Conservation (phyloP, 1,139 yeast genomes). For the Ashbya aceris region DNA sequence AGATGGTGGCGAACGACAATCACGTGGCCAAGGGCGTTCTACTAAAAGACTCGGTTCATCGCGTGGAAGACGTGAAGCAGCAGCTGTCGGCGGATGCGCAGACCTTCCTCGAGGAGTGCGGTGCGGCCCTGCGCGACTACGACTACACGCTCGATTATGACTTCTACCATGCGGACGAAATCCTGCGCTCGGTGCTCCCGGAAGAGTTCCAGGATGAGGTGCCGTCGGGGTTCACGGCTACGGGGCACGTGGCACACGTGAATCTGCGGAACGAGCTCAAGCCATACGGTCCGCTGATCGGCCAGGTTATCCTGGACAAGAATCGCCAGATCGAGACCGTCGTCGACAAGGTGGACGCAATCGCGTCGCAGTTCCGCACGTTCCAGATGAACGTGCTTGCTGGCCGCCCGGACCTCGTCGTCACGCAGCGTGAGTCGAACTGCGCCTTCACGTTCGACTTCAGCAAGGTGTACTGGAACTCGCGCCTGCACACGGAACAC, state of each 20-base stretch:
- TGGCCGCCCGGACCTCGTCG: constrained; percentile 57
- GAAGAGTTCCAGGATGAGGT: constrained; percentile 57
- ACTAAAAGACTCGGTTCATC: constrained; percentile 43
- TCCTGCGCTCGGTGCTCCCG: constrained; percentile 69
- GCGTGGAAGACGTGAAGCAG: constrained; percentile 32
- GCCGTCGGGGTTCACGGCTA: constrained; percentile 87
- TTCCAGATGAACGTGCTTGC: constrained; percentile 92
- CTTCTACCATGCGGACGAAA: constrained; percentile 86
- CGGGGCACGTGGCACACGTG: constrained; percentile 94
- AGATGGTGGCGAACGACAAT: constrained; percentile 22
- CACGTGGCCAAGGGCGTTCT: constrained; percentile 49
- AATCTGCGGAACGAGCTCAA: constrained; percentile 78
- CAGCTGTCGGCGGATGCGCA: constrained; percentile 38
- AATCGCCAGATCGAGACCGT: constrained; percentile 74
- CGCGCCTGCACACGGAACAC: constrained; percentile 90
- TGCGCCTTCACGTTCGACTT: constrained; percentile 85
- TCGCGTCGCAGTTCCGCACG: constrained; percentile 81
- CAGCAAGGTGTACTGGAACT: constrained; percentile 94
- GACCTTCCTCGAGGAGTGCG: constrained; percentile 38
- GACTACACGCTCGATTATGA: constrained; percentile 53
- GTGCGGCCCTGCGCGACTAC: constrained; percentile 45
- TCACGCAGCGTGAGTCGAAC: constrained; percentile 82
- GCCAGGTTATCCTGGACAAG: constrained; percentile 84
- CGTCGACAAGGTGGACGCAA: constrained; percentile 85
- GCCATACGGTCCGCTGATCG: constrained; percentile 73